Evolutionary conservation across 1,139 yeast species (phyloP).

Genomic region (Saccharomycopsis hybrid): DNA sequence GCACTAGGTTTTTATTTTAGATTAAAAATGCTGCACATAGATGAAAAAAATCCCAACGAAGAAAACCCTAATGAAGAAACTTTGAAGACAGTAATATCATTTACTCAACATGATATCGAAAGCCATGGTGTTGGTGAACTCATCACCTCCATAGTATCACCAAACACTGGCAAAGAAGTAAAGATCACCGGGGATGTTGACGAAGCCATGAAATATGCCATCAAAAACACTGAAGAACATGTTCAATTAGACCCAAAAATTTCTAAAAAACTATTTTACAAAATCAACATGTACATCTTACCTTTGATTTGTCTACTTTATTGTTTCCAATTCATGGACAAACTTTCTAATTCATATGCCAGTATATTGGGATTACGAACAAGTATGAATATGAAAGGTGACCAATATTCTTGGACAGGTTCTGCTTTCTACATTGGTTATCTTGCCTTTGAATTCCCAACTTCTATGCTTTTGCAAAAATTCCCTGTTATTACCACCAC

Average conservation of each 20-base stretch:
- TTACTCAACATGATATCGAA: no score
- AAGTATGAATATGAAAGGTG: conserved; percentile 45
- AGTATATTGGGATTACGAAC: conserved; percentile 39
- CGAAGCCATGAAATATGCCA: conserved; percentile 10
- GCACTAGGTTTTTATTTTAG: no score
- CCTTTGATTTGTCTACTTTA: conserved; percentile 52
- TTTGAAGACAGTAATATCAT: no score
- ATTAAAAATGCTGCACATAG: no score
- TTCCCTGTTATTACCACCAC: conserved; percentile 39
- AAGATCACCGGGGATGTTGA: conserved; percentile 9
- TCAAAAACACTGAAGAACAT: no score
- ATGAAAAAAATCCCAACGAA: no score
- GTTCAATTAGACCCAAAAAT: conserved; percentile 28
- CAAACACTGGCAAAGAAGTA: conserved; percentile 1
- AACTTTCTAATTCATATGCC: conserved; percentile 36
- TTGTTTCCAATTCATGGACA: conserved; percentile 62
- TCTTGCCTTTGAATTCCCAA: conserved; percentile 43
- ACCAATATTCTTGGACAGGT: conserved; percentile 43
- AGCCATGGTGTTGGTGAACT: no score
- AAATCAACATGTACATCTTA: conserved; percentile 47
- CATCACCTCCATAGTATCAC: no score
- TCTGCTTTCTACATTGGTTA: conserved; percentile 47
- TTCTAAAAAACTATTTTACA: conserved; percentile 37
- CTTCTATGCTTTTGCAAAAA: conserved; percentile 30
- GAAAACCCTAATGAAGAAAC: no score